These are phyloP conservation scores for Colletotrichum chrysophilum DNA, from an alignment of 2,329 filamentous ascomycete genomes.

Conservation along the genomic window DNA sequence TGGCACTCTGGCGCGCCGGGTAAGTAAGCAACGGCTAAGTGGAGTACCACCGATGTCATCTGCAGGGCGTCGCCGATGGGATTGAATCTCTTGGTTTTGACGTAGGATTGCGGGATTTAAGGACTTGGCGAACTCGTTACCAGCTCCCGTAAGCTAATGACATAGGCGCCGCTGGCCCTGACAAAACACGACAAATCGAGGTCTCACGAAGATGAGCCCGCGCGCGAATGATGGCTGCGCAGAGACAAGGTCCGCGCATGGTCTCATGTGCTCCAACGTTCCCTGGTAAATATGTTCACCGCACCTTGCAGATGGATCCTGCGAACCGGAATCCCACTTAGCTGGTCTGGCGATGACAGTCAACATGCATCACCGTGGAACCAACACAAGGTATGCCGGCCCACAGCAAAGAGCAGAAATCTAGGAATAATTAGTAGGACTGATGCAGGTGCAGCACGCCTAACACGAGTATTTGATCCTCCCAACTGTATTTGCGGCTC, in stretches of 20 bases:
- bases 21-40: background rate
- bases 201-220: background rate
- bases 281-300: background rate
- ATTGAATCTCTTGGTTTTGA: background rate
- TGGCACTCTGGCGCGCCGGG: background rate
- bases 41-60: background rate
- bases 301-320: background rate
- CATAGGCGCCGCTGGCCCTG: background rate
- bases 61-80: background rate
- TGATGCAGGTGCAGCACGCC: background rate
- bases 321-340: background rate
- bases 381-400: background rate
- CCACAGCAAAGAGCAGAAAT: background rate
- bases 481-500: background rate
- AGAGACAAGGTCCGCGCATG: background rate
- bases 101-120: background rate
- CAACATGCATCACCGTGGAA: background rate
- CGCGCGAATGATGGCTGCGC: background rate
- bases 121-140: background rate
- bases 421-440: background rate
- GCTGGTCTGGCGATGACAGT: background rate
- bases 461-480: background rate
- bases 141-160: background rate
- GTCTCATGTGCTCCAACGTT: background rate
- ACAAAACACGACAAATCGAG: background rate